Evolutionary conservation across 805 yeast species (phyloP), one percentile per base, ranked within the genome.

Genomic region (Alloascoidea africana): DNA sequence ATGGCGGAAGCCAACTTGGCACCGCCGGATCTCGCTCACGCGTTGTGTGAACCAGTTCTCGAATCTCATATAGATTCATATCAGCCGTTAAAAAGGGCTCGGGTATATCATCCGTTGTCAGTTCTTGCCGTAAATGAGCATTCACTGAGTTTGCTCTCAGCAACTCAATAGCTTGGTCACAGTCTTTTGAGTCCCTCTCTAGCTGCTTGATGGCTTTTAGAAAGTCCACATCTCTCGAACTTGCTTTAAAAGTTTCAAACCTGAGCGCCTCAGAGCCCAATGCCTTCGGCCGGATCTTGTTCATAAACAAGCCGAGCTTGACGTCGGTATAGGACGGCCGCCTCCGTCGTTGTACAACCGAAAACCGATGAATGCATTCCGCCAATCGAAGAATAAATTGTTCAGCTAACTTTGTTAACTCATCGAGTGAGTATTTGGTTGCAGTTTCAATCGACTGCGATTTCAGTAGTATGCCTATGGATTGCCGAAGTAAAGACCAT

Each of bases 1-100:
- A 62, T 8, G 70, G 72, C 0, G 93, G 93, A 35, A 81, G 53
- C 67, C 75, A 78, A 3, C 54, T 50, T 0, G 83, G 83, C n/a
- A 23, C n/a, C 8, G 30, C 30, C 13, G 13, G 8, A 8, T n/a
- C 30, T 23, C 30, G 8, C 8, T 8, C 13, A 8, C n/a, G 8
- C 30, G 30, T 23, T 8, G 30, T 8, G n/a, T 8, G 30, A n/a
- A 23, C n/a, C n/a, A 23, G n/a, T 23, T 23, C 30, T 8, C 30
- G 8, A 23, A 23, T 23, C n/a, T 23, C 30, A 23, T 23, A 23
- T 8, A 23, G n/a, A 8, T 8, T 23, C 8, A 8, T 23, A 8
- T 23, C 30, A 8, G 30, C 30, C n/a, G 8, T n/a, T n/a, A 23
- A 8, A 23, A 23, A 23, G n/a, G 30, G 30, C 8, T 23, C n/a